These are phyloP conservation scores for Neurospora sp. DNA, from an alignment of 495 filamentous ascomycete genomes.

Conservation along the genomic window DNA sequence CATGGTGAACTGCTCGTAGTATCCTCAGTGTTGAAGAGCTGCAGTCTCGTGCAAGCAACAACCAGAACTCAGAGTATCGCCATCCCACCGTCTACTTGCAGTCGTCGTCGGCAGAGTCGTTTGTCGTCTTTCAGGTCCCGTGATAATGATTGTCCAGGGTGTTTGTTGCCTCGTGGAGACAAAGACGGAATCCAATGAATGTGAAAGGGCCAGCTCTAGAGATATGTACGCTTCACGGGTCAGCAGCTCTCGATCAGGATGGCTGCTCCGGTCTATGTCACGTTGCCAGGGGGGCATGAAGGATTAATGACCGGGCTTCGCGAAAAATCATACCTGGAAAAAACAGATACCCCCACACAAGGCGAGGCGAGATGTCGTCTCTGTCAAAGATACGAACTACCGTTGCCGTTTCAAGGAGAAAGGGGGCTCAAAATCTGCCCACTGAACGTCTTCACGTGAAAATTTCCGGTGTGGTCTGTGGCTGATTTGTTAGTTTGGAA, in stretches of 20 bases:
- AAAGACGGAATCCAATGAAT: conserved; percentile 4
- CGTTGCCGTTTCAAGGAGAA: neutral
- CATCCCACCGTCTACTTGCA: neutral
- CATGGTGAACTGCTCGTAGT: conserved; percentile 20
- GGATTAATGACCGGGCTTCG: neutral
- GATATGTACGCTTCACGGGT: neutral
- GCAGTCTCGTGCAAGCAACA: conserved; percentile 6
- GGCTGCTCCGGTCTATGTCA: neutral
- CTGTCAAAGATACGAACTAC: neutral
- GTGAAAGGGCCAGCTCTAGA: neutral
- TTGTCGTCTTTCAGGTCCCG: neutral
- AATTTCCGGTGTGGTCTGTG: neutral
- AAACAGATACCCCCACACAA: neutral
- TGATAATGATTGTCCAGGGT: neutral
- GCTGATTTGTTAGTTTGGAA: neutral
- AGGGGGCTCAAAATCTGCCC: neutral
- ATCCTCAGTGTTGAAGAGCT: neutral
- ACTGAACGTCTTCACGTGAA: neutral
- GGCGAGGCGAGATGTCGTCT: neutral
- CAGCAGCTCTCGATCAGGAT: neutral
- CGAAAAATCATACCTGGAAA: neutral
- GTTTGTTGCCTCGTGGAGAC: neutral
- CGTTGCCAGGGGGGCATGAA: neutral
- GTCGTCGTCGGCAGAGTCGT: neutral
- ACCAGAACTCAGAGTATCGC: conserved; percentile 11